A percentile compares a stretch with the other conserved stretches of the same genome.
Evolutionary conservation across 331 rosid genomes (phyloP).

Genomic region (Saraca asoca): DNA sequence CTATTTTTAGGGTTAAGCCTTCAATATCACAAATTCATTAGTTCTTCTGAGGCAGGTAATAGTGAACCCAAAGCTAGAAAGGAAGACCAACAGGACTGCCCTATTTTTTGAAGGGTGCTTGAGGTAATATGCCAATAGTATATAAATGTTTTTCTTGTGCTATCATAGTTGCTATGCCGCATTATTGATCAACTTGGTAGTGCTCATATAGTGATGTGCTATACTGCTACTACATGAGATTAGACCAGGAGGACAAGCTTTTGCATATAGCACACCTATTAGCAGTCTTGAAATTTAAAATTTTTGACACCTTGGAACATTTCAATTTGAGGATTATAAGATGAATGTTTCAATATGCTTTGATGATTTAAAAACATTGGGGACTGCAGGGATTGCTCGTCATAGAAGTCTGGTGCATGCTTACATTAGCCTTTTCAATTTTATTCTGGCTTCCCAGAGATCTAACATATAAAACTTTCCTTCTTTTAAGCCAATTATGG

Average conservation of each 20-base stretch:
- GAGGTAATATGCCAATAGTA: conserved; percentile 52
- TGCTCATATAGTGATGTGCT: conserved; percentile 8
- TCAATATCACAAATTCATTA: conserved; percentile 40
- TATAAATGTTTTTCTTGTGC: background rate
- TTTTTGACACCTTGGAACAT: too few species aligned
- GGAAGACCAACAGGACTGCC: conserved; percentile 76
- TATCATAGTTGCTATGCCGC: conserved; percentile 5
- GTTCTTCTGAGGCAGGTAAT: conserved; percentile 74
- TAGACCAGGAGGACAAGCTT: conserved; percentile 9
- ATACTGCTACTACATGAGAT: too few species aligned
- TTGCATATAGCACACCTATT: background rate
- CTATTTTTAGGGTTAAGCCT: conserved; percentile 23
- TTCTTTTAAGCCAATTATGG: background rate
- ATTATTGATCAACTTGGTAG: background rate
- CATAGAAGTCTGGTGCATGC: background rate
- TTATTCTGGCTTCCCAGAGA: conserved; percentile 19
- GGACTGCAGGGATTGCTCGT: too few species aligned
- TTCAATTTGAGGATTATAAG: too few species aligned
- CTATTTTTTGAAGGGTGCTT: conserved; percentile 92
- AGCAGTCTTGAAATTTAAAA: too few species aligned
- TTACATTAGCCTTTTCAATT: background rate
- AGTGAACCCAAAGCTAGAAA: conserved; percentile 73
- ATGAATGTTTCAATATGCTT: conserved; percentile 13
- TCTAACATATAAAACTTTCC: background rate
- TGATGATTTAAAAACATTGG: conserved; percentile 9